Conservation (phyloP, 371 early-diverging fungal genomes). For the Encephalitozoon romaleae region DNA sequence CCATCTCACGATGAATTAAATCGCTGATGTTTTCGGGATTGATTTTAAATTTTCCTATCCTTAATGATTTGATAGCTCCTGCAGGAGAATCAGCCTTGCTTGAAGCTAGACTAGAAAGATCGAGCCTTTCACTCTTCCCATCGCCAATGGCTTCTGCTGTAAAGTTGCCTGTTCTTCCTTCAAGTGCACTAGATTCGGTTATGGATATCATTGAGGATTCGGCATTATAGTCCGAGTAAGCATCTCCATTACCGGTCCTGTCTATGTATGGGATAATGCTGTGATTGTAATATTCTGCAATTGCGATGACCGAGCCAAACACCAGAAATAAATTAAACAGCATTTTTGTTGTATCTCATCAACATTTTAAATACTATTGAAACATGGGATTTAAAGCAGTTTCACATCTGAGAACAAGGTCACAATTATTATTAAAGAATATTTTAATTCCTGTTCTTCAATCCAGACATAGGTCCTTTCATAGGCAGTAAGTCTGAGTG, state of each 20-base stretch:
- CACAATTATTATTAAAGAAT: background rate
- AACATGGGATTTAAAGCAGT: background rate
- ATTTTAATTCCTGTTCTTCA: background rate
- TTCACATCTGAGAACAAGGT: background rate
- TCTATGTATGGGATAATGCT: background rate
- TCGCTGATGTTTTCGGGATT: slow-evolving; percentile 22
- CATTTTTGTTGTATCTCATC: background rate
- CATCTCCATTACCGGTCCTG: background rate
- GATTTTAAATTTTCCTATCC: slow-evolving; percentile 32
- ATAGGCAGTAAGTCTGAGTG: background rate
- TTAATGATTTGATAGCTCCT: slow-evolving; percentile 11
- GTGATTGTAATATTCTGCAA: slow-evolving; percentile 11
- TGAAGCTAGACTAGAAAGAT: background rate
- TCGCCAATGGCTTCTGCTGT: background rate
- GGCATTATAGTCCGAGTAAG: background rate
- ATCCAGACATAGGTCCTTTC: background rate
- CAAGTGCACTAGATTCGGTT: background rate
- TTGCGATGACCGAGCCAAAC: background rate
- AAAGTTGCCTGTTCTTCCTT: background rate
- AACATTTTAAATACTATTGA: background rate
- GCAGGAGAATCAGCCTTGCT: background rate
- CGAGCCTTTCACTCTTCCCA: too few species aligned
- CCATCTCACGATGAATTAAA: slow-evolving; percentile 42
- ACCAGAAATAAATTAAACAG: background rate
- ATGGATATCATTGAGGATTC: background rate